phyloP scores from a whole-genome alignment of 2,329 filamentous ascomycete genomes.

The Alternaria triticimaculans region DNA sequence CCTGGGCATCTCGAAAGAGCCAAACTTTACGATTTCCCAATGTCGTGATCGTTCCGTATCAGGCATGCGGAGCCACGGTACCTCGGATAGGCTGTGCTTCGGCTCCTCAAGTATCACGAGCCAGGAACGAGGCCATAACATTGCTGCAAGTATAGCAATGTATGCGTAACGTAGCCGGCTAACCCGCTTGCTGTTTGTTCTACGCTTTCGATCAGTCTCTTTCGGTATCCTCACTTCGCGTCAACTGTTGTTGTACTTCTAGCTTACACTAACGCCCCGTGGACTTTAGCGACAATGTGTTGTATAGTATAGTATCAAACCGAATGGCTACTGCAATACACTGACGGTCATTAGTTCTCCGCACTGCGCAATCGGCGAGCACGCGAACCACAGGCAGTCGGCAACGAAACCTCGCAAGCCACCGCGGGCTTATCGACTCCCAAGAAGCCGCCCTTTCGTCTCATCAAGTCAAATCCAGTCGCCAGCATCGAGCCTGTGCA shows the following conservation, averaged over 20 bases:
- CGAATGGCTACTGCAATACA: neutral
- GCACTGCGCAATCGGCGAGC: neutral
- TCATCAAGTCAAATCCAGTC: neutral
- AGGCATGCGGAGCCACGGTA: neutral
- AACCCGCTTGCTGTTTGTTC: neutral
- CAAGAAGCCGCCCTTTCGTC: neutral
- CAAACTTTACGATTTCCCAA: neutral
- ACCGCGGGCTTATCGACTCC: neutral
- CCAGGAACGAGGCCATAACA: neutral
- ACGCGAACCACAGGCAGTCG: neutral
- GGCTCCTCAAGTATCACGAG: neutral
- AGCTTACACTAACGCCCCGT: neutral
- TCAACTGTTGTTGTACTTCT: neutral
- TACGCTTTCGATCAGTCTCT: neutral
- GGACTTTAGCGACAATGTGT: neutral
- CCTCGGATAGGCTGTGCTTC: neutral
- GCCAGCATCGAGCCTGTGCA: neutral
- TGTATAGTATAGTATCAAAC: neutral
- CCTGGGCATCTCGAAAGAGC: neutral
- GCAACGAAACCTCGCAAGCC: neutral
- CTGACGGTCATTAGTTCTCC: neutral
- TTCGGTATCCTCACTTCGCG: neutral
- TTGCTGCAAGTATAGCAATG: neutral
- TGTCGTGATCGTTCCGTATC: neutral
- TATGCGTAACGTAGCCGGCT: neutral